phyloP scores from a whole-genome alignment of 805 yeast species.

The Wickerhamiella australiensis region DNA sequence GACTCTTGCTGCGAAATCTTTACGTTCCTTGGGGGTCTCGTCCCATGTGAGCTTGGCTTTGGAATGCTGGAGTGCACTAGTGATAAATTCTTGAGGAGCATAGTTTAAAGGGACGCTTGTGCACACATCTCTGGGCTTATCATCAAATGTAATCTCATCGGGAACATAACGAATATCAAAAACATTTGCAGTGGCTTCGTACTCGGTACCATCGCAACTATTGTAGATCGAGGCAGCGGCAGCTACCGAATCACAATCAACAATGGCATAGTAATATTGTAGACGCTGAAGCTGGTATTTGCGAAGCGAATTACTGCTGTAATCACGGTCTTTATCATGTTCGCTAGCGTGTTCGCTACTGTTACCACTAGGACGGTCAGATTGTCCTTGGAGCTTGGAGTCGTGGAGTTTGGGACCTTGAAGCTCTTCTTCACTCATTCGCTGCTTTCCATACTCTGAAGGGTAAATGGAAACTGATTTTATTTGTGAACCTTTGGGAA shows the following conservation, averaged over 20 bases:
- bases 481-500: conserved; percentile 63
- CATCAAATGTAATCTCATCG: conserved; percentile 80
- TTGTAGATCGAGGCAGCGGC: conserved; percentile 70
- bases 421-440: conserved; percentile 75
- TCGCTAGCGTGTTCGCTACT: conserved; percentile 67
- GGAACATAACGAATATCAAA: conserved; percentile 90
- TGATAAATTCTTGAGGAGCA: conserved; percentile 66
- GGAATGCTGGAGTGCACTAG: conserved; percentile 93
- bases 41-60: conserved; percentile 97
- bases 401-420: conserved; percentile 89
- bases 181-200: conserved; percentile 86
- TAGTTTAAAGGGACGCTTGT: conserved; percentile 60
- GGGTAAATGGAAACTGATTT: conserved; percentile 63
- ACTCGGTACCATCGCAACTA: conserved; percentile 89
- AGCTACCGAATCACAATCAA: conserved; percentile 58
- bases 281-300: conserved; percentile 85
- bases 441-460: conserved; percentile 85
- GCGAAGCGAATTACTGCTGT: conserved; percentile 71
- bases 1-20: conserved; percentile 60
- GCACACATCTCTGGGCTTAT: conserved; percentile 64
- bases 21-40: conserved; percentile 88
- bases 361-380: conserved; percentile 29
- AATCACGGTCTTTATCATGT: conserved; percentile 67
- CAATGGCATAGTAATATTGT: conserved; percentile 86
- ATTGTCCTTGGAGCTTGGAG: too few relatives aligned